Base-by-base conservation (phyloP, 2,329 filamentous ascomycete genomes). In the Ophiosphaerella narmari region DNA sequence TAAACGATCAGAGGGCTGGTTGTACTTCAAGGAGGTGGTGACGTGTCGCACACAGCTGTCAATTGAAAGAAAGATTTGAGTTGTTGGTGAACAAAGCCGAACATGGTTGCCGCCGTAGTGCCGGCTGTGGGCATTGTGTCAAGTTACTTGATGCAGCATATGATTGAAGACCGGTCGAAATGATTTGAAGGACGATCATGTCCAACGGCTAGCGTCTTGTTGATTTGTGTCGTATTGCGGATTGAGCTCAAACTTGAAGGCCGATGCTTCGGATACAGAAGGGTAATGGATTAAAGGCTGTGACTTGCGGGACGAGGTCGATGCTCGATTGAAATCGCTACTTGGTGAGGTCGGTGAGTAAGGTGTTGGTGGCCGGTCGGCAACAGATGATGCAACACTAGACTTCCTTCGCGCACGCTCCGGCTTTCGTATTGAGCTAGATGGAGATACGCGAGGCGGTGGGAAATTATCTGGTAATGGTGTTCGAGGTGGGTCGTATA, bases 311-410 rank as follows among this genome's bases (percentile, higher is more conserved):
- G 68, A 68, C 9, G 57, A 54, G 39, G 57, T 58, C 39, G 68
- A 65, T 11, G 52, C 59, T 48, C 63, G 46, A 21, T 59, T 59
- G 53, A 65, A 69, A 12, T 72, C 68, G 43, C 56, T 54, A 16
- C 55, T 59, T 46, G 62, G 60, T 4, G 68, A 68, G 16, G 60
- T 58, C n/a, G 71, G 71, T 12, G 71, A 73, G 52, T 72, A 74
- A 2, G 72, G 72, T 23, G 72, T 74, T 8, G 71, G 72, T 46
- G 72, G 72, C 41, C 72, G 61, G 48, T 74, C 71, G 7, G 68
- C 67, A 32, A 73, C 54, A 7, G 66, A 70, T 7, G 65, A 70
- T 24, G 55, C 52, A 24, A 68, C 61, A 48, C 71, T 73, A 12
- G 69, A 73, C 60, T 72, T 72, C 39, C 70, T 66, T 31, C 64